Percentiles rank a stretch among this genome's conserved stretches.
phyloP scores from a whole-genome alignment of 352 stramenopile species.

The Phytophthora capsici region DNA sequence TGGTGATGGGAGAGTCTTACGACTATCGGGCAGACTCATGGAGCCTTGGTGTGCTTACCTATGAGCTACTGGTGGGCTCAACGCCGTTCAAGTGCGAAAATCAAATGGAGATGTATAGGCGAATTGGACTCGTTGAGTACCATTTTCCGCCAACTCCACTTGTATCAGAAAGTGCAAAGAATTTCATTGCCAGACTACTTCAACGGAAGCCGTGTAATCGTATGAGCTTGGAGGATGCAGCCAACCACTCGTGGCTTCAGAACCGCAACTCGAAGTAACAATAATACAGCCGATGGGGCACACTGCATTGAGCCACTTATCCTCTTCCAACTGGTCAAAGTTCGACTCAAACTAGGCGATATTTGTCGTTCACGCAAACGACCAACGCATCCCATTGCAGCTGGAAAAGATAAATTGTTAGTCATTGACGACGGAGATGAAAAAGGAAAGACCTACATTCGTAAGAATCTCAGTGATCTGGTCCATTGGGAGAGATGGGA shows the following conservation, averaged over 20 bases:
- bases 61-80: constrained; percentile 77
- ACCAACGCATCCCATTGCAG: constrained; percentile 75
- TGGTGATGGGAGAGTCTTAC: constrained; percentile 70
- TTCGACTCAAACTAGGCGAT: constrained; percentile 62
- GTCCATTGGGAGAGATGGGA: constrained; percentile 51
- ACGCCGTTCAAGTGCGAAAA: constrained; percentile 87
- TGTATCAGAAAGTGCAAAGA: constrained; percentile 65
- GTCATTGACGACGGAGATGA: neutral
- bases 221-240: constrained; percentile 65
- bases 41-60: constrained; percentile 86
- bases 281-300: constrained; percentile 14
- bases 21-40: constrained; percentile 77
- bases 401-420: constrained; percentile 32
- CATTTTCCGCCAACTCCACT: constrained; percentile 52
- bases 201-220: constrained; percentile 59
- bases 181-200: constrained; percentile 69
- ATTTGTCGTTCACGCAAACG: constrained; percentile 60
- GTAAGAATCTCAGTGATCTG: constrained; percentile 62
- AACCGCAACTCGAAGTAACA: constrained; percentile 38
- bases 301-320: neutral
- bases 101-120: constrained; percentile 85
- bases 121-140: constrained; percentile 67
- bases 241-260: constrained; percentile 67
- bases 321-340: neutral
- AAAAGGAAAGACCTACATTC: constrained; percentile 46